Base-by-base conservation (phyloP, 2,329 filamentous ascomycete genomes). In the Bimuria novae-zelandiae region DNA sequence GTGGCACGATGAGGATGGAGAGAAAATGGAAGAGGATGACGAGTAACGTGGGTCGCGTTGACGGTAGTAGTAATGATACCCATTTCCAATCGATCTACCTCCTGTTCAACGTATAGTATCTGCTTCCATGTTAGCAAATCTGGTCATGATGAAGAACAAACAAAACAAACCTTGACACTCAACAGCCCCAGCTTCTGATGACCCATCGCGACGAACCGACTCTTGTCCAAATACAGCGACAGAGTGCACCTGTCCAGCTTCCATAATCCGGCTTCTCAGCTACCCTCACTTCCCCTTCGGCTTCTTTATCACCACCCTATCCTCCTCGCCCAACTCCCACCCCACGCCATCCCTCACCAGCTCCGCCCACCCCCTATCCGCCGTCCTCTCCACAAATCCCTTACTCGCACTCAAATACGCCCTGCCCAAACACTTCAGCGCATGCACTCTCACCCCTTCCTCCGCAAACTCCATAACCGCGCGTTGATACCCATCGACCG, bases 391-490 rank as follows among this genome's bases (percentile, higher is more conserved):
- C 45, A 96, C 75, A 71, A 87, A 90, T 3, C 69, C 70, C 53
- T 82, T 73, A 48, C 91, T 89, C 7, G 91, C 87, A 17, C 77
- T 84, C 59, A 97, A 76, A 72, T 99, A 99, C 4, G 88, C 83
- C 66, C 86, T 84, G 0, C 91, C 92, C 49, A 97, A 83, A 70
- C 92, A 94, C 77, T 96, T 96, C 62, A 97, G 78, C 29, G 89
- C 85, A 74, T 92, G 88, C 61, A 84, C 79, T 61, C 89, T 81
- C 68, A 97, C 81, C n/a, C 83, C 80, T 21, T 85, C 83, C 62
- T 90, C 89, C 7, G 90, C 89, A 79, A 87, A 93, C 66, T 91
- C 89, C 80, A 97, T 86, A 52, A 99, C 76, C 51, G 86, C 84
- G 32, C 87, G 83, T 71, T 89, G 84, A 73, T 96, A 89, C 7